Evolutionary conservation across 345 rosid species (phyloP), one percentile per base, ranked within the genome.

Genomic region (Chamaenerion angustifolium): DNA sequence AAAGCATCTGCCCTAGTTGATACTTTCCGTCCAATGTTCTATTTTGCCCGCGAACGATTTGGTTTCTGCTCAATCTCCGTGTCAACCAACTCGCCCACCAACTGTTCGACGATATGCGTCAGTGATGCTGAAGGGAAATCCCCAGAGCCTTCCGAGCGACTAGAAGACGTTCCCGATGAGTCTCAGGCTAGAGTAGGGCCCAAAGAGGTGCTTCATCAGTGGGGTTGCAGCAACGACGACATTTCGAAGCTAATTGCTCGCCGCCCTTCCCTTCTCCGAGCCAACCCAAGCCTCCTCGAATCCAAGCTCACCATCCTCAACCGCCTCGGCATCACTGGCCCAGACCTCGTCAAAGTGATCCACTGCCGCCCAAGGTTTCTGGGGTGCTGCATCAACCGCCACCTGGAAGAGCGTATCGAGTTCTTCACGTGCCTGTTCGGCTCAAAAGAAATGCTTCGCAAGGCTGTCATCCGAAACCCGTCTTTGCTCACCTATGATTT

Each of bases 301-400:
- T 69, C 68, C 44, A 85, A 85, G 53, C 75, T 88, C 48, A 51
- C 51, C 43, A 52, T 80, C 46, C 82, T 85, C 25, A 58, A 68
- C 27, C 56, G 61, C 47, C 16, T 88, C 43, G 97, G 97, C 8
- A 57, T 85, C n/a, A 58, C 65, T 2, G 62, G 82, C 0, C 35
- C 79, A 3, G 95, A 88, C 62, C 88, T 88, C 55, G 92, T 85
- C 42, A 85, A 78, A 75, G 80, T 88, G 31, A 56, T 85, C 40
- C 68, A 69, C 60, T 73, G 87, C 50, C 95, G 95, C 53, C 95
- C 97, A 0, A 72, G 84, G 41, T 76, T 88, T 57, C 78, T 88
- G 43, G 67, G 87, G 47, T 49, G 54, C 60, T 72, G 80, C n/a
- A 63, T 88, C 10, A 75, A 75, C 52, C 54, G 49, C 52, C 75